Conservation (phyloP, 176 grass and related monocot genomes). For the Phoenix dactylifera region DNA sequence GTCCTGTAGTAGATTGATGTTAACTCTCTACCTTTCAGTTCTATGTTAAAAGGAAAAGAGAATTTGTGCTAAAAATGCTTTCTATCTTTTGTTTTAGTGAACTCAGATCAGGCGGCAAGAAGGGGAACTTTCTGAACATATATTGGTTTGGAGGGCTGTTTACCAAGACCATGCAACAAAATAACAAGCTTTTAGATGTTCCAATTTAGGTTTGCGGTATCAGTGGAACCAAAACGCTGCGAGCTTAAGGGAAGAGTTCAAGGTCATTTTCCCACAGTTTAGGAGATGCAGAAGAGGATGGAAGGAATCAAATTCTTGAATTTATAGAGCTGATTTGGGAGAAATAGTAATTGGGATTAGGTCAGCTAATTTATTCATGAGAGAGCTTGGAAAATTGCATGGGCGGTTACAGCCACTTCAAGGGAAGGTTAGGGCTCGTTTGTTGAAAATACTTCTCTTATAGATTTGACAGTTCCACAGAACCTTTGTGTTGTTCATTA, state of each 20-base stretch:
- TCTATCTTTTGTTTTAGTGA: no score
- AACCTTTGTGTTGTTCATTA: no score
- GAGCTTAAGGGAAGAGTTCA: constrained; percentile 55
- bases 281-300: constrained; percentile 38
- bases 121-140: no score
- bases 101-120: no score
- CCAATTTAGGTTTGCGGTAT: not conserved
- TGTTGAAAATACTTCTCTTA: no score
- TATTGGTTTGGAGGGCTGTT: no score
- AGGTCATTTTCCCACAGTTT: constrained; percentile 41
- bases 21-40: no score
- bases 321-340: constrained; percentile 27
- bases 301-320: constrained; percentile 40
- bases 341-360: constrained; percentile 40
- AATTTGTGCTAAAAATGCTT: no score
- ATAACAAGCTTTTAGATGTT: not conserved
- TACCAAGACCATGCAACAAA: not conserved
- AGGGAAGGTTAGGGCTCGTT: constrained; percentile 38
- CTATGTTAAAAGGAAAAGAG: no score
- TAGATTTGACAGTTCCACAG: no score
- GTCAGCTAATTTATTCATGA: constrained; percentile 37
- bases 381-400: constrained; percentile 39
- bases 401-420: constrained; percentile 19
- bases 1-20: no score
- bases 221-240: constrained; percentile 22